Base-by-base conservation (phyloP, 1,284 basidiomycete genomes). In the Rugiboletus extremiorientalis region DNA sequence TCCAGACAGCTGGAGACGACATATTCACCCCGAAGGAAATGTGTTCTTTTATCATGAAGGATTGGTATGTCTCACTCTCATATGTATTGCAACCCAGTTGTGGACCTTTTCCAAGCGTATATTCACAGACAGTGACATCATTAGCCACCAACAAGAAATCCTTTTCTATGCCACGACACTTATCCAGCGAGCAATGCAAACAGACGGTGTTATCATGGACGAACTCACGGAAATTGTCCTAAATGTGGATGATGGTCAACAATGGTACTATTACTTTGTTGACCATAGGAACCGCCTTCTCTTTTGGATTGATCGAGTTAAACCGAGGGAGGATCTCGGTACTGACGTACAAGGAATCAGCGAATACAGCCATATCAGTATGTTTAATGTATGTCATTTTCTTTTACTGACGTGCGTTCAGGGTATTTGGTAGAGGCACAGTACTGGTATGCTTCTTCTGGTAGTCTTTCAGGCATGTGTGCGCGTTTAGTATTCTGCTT, bases 11-110 rank as follows among this genome's bases (percentile, higher is more conserved):
- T 60, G 56, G 67, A 50, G 23, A 23, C 40, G 63, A 12, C 22
- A 53, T 44, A 34, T 65, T 27, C 64, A 69, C 44, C 66, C 64
- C 5, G 65, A 69, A 52, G 65, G 64, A 20, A 46, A 41, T 12
- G 27, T 55, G 3, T 15, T 64, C 9, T 68, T 55, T 43, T 54
- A 62, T 31, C 55, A 62, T 20, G 40, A 60, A 38, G 37, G 20
- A 63, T 42, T 63, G 2, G 65, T 67, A 27, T 4, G 65, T 30
- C 45, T 47, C 27, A 41, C 23, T 48, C 36, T 22, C 6, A 8
- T 11, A 7, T 23, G 15, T n/a, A 38, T 41, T 20, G 14, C 8
- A 22, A 14, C 9, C 18, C 5, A 5, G 16, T 49, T 28, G 8
- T 38, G 9, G 6, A 60, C 47, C 6, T 2, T 45, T 45, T 47